phyloP scores from a whole-genome alignment of 1,284 basidiomycete species.

The Trichosporon ovoides region DNA sequence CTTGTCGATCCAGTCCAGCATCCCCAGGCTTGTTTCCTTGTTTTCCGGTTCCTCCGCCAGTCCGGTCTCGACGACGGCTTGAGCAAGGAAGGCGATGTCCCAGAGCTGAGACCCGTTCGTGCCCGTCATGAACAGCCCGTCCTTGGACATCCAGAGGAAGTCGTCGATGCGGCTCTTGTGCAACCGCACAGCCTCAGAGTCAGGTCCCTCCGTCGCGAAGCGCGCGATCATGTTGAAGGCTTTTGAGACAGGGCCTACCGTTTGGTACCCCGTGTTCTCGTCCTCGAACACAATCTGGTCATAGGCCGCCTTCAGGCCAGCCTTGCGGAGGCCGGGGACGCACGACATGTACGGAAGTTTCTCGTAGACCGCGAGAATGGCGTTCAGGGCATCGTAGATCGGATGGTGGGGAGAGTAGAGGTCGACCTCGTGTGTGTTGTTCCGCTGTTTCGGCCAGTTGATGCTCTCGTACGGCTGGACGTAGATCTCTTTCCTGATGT shows the following conservation, averaged over 20 bases:
- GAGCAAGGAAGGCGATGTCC: slow-evolving; percentile 88
- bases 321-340: slow-evolving; percentile 51
- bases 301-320: slow-evolving; percentile 68
- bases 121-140: slow-evolving; percentile 93
- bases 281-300: slow-evolving; percentile 77
- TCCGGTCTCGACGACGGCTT: slow-evolving; percentile 86
- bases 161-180: slow-evolving; percentile 74
- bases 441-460: slow-evolving; percentile 83
- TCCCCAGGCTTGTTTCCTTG: slow-evolving; percentile 59
- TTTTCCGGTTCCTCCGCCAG: slow-evolving; percentile 73
- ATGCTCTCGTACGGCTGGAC: slow-evolving; percentile 77
- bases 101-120: slow-evolving; percentile 93
- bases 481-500: slow-evolving; percentile 86
- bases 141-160: slow-evolving; percentile 86
- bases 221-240: slow-evolving; percentile 83
- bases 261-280: slow-evolving; percentile 88
- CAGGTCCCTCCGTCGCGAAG: slow-evolving; percentile 63
- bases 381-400: slow-evolving; percentile 66
- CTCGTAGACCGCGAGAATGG: slow-evolving; percentile 67
- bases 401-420: slow-evolving; percentile 78
- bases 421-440: slow-evolving; percentile 73
- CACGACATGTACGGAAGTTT: slow-evolving; percentile 34
- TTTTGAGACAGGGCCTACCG: slow-evolving; percentile 88
- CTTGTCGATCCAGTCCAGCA: slow-evolving; percentile 83
- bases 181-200: slow-evolving; percentile 62